A percentile compares a stretch with the other conserved stretches of the same genome.
Conservation (phyloP, 2,329 filamentous ascomycete genomes). For the Trichoderma endophyticum region DNA sequence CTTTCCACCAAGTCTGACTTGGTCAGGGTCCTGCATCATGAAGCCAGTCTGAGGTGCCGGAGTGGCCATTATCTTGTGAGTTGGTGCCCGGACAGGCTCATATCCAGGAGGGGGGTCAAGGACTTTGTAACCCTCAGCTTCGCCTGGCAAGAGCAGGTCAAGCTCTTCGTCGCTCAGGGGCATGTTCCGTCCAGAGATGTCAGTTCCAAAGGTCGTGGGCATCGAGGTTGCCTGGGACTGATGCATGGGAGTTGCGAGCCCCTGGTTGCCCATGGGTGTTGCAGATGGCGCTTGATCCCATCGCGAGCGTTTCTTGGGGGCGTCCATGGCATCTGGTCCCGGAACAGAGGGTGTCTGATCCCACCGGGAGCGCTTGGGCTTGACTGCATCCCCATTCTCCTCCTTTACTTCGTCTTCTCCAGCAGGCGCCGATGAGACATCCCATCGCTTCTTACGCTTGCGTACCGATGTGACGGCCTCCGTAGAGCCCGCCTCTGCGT, state of each 20-base stretch:
- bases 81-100: constrained; percentile 72
- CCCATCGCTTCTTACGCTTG: constrained; percentile 95
- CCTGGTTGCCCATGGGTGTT: constrained; percentile 69
- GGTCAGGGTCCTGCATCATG: constrained; percentile 96
- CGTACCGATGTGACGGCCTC: constrained; percentile 60
- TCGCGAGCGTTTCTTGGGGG: constrained; percentile 72
- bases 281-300: constrained; percentile 90
- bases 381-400: constrained; percentile 52
- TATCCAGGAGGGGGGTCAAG: constrained; percentile 90
- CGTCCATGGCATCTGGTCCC: constrained; percentile 54
- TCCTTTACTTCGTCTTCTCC: constrained; percentile 51
- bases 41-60: constrained; percentile 79
- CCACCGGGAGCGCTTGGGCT: constrained; percentile 80
- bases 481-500: constrained; percentile 65
- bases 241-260: constrained; percentile 76
- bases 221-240: constrained; percentile 56
- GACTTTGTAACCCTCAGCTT: constrained; percentile 88
- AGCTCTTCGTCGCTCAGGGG: constrained; percentile 91
- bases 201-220: constrained; percentile 71
- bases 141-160: constrained; percentile 82
- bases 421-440: constrained; percentile 62
- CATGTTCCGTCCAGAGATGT: constrained; percentile 75
- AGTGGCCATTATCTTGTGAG: constrained; percentile 71
- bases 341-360: constrained; percentile 69
- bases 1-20: constrained; percentile 76